phyloP scores from a whole-genome alignment of 495 filamentous ascomycete species.

The Trichoderma asperelloides region DNA sequence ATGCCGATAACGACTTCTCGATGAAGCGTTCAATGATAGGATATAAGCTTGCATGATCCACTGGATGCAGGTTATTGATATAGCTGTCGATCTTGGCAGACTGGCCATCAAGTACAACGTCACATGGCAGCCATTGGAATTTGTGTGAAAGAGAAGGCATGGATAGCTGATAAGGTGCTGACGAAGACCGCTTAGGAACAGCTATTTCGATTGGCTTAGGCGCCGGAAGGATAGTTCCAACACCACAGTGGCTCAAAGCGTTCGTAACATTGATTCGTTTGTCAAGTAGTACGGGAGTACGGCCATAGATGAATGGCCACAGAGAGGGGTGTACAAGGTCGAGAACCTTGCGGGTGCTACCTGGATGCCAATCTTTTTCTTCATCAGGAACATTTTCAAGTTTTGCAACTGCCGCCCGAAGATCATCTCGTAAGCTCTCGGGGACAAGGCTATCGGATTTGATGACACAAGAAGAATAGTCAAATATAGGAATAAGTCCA shows the following conservation, averaged over 20 bases:
- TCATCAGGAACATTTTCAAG: constrained; percentile 38
- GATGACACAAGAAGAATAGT: constrained; percentile 20
- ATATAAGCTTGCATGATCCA: constrained; percentile 37
- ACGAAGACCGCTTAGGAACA: background rate
- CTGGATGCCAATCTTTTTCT: constrained; percentile 51
- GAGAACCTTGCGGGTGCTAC: constrained; percentile 45
- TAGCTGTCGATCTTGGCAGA: constrained; percentile 53
- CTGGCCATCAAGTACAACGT: constrained; percentile 39
- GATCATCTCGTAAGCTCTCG: constrained; percentile 12
- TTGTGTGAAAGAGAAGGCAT: constrained; percentile 4
- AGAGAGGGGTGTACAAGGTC: constrained; percentile 55
- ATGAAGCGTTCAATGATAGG: constrained; percentile 40
- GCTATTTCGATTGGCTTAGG: constrained; percentile 5
- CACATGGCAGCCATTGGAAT: constrained; percentile 49
- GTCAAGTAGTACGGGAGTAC: constrained; percentile 32
- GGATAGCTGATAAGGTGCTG: background rate
- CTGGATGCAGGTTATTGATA: constrained; percentile 53
- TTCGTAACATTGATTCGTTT: background rate
- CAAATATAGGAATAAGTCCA: constrained; percentile 23
- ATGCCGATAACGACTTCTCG: constrained; percentile 2
- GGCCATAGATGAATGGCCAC: constrained; percentile 50
- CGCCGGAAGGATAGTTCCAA: constrained; percentile 1
- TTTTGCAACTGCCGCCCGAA: constrained; percentile 13
- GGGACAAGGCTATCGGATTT: constrained; percentile 23
- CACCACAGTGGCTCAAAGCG: constrained; percentile 1